phyloP scores from a whole-genome alignment of 768 basidiomycete genomes.

The Boletus rubropictus region DNA sequence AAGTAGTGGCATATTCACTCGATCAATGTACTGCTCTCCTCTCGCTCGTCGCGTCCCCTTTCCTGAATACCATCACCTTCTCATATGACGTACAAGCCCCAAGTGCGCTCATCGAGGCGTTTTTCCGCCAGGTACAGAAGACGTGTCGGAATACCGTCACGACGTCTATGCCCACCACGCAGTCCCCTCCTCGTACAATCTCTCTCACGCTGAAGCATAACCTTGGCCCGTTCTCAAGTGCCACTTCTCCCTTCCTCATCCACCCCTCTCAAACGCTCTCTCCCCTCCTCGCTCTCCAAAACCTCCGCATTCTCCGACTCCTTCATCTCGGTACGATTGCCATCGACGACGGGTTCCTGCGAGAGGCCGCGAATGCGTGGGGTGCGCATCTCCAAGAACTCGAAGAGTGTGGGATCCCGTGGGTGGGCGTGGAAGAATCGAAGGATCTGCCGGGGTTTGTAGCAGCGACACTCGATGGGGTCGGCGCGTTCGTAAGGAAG shows the following conservation, averaged over 20 bases:
- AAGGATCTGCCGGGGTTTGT: constrained; percentile 5
- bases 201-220: constrained; percentile 28
- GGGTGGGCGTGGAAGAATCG: constrained; percentile 18
- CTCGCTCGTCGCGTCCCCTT: constrained; percentile 20
- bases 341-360: constrained; percentile 25
- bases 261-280: constrained; percentile 20
- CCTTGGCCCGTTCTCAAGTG: constrained; percentile 17
- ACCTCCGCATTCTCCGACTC: constrained; percentile 18
- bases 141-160: constrained; percentile 9
- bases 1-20: constrained; percentile 21
- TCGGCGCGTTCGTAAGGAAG: constrained; percentile 17
- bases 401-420: constrained; percentile 26
- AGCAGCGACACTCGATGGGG: constrained; percentile 18
- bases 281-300: constrained; percentile 21
- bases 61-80: constrained; percentile 20
- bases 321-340: constrained; percentile 25
- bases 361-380: constrained; percentile 25
- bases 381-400: constrained; percentile 22
- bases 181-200: constrained; percentile 1
- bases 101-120: constrained; percentile 15
- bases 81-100: constrained; percentile 27
- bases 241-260: constrained; percentile 20
- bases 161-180: neutral
- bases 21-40: constrained; percentile 26
- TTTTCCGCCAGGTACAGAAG: constrained; percentile 20